Evolutionary conservation across 2,329 filamentous ascomycete genomes (phyloP).

Genomic region (Akanthomyces dipterigenus): DNA sequence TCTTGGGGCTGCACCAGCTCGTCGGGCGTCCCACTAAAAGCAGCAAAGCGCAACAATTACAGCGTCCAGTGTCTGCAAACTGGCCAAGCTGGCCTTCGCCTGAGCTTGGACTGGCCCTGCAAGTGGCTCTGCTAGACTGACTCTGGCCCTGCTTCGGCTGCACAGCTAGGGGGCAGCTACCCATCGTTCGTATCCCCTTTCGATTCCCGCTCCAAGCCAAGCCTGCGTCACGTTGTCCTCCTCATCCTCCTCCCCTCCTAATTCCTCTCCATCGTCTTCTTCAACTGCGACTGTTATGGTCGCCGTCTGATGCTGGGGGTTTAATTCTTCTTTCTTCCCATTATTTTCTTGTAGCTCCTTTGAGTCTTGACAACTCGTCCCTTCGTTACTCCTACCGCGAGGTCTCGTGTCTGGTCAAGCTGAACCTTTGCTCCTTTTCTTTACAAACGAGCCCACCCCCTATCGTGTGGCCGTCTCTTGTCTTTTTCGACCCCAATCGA

Average conservation of each 20-base stretch:
- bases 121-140: not conserved
- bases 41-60: not conserved
- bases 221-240: not conserved
- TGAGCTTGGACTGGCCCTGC: not conserved
- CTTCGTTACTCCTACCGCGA: conserved; percentile 22
- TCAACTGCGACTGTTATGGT: conserved; percentile 15
- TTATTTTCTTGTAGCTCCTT: conserved; percentile 12
- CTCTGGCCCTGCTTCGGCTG: not conserved
- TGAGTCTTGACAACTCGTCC: conserved; percentile 32
- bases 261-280: not conserved
- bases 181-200: conserved; percentile 8
- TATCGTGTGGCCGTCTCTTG: not conserved
- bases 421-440: conserved; percentile 11
- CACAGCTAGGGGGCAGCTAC: not conserved
- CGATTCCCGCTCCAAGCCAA: not conserved
- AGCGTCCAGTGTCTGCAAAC: conserved; percentile 8
- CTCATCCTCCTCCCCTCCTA: not conserved
- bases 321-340: conserved; percentile 14
- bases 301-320: conserved; percentile 10
- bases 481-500: conserved; percentile 3
- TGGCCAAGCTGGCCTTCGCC: conserved; percentile 3
- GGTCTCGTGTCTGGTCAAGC: conserved; percentile 17
- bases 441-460: not conserved
- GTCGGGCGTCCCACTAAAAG: conserved; percentile 7
- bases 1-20: not conserved